A percentile compares a stretch with the other conserved stretches of the same genome.
These are phyloP conservation scores for Curvularia sp. DNA, from an alignment of 2,329 filamentous ascomycete species.

Conservation along the genomic window DNA sequence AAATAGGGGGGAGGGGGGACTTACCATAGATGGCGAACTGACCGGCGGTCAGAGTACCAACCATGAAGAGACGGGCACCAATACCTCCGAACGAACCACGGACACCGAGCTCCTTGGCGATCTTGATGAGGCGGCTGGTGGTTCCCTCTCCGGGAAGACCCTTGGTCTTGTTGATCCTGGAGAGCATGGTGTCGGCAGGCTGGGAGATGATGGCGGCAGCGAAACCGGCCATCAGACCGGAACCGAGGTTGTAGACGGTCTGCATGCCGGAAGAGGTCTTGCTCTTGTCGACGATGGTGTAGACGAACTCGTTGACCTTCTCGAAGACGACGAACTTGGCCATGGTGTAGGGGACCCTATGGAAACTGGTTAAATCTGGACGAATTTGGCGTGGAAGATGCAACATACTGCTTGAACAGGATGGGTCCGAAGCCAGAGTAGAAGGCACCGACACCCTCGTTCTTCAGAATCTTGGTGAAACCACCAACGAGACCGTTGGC, in stretches of 20 bases:
- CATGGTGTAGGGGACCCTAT: conserved; percentile 89
- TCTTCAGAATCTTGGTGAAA: conserved; percentile 82
- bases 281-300: conserved; percentile 72
- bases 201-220: conserved; percentile 86
- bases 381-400: not conserved
- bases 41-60: conserved; percentile 63
- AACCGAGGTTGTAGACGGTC: conserved; percentile 83
- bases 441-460: conserved; percentile 84
- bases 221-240: conserved; percentile 85
- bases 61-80: conserved; percentile 77
- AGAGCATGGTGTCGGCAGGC: conserved; percentile 91
- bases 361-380: conserved; percentile 26
- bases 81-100: conserved; percentile 81
- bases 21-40: conserved; percentile 85
- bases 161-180: conserved; percentile 96
- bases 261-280: conserved; percentile 71
- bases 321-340: conserved; percentile 95
- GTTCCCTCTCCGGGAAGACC: conserved; percentile 86
- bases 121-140: conserved; percentile 82
- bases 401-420: conserved; percentile 53
- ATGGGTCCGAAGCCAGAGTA: conserved; percentile 82
- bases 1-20: too few relatives aligned
- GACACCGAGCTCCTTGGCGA: conserved; percentile 83
- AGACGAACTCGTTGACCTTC: conserved; percentile 80
- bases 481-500: conserved; percentile 79